Evolutionary conservation across 169 alveolate species (phyloP).

Genomic region (Plasmodium gonderi): DNA sequence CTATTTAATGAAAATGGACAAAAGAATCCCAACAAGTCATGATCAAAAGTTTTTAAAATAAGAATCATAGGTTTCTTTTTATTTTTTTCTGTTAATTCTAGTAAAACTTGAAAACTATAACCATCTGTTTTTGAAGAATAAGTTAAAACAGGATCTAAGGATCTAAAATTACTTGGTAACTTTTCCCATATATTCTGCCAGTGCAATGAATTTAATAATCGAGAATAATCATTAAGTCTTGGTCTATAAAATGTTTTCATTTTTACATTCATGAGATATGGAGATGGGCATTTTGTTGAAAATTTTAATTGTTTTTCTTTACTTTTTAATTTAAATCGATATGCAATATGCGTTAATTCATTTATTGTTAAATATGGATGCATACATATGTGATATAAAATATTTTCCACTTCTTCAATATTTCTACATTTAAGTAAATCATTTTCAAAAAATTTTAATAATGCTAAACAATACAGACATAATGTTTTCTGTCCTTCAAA

Average conservation of each 20-base stretch:
- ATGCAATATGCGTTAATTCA: constrained; percentile 81
- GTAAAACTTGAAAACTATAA: constrained; percentile 22
- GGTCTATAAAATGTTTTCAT: constrained; percentile 84
- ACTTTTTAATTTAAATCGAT: constrained; percentile 79
- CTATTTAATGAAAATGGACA: constrained; percentile 69
- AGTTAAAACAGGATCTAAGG: constrained; percentile 42
- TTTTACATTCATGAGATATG: constrained; percentile 82
- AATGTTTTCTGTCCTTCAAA: constrained; percentile 84
- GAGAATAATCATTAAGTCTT: constrained; percentile 75
- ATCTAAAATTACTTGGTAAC: constrained; percentile 59
- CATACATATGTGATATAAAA: constrained; percentile 80
- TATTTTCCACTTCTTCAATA: constrained; percentile 80
- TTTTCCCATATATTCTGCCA: constrained; percentile 85
- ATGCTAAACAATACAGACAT: constrained; percentile 81
- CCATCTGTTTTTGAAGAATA: constrained; percentile 47
- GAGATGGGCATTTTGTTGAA: constrained; percentile 75
- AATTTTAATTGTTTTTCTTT: constrained; percentile 75
- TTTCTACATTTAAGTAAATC: constrained; percentile 76
- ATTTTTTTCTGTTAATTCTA: constrained; percentile 64
- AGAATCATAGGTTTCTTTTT: constrained; percentile 71
- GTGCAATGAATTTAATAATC: constrained; percentile 74
- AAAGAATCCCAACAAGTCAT: constrained; percentile 59
- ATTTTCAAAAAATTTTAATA: constrained; percentile 76
- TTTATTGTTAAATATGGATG: constrained; percentile 76
- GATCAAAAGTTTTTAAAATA: constrained; percentile 48